Conservation (phyloP, 495 filamentous ascomycete genomes). For the Pseudevernia furfuracea region DNA sequence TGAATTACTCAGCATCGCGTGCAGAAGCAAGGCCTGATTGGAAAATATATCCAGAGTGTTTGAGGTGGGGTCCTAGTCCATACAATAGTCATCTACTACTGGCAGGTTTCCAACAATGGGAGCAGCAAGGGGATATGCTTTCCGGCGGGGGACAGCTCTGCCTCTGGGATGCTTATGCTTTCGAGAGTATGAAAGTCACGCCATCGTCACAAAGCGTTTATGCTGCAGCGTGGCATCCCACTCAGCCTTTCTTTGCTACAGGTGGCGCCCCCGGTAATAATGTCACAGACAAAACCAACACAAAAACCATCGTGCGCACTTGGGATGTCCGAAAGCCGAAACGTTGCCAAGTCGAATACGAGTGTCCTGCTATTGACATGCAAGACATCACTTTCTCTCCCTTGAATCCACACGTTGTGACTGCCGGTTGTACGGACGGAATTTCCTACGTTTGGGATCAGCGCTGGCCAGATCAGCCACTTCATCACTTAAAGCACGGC, state of each 20-base stretch:
- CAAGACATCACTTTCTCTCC: conserved; percentile 64
- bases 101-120: conserved; percentile 66
- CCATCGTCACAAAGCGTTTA: conserved; percentile 66
- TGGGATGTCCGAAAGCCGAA: conserved; percentile 38
- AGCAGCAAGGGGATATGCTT: conserved; percentile 36
- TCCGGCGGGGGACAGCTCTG: conserved; percentile 56
- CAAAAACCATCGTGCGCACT: conserved; percentile 43
- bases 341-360: conserved; percentile 36
- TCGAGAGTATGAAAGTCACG: conserved; percentile 37
- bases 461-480: conserved; percentile 44
- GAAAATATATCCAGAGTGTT: conserved; percentile 59
- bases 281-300: conserved; percentile 31
- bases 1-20: conserved; percentile 40
- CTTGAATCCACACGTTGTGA: conserved; percentile 51
- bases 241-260: conserved; percentile 47
- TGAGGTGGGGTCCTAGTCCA: conserved; percentile 59
- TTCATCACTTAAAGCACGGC: conserved; percentile 66
- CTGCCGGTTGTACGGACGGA: conserved; percentile 79
- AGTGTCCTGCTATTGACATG: conserved; percentile 77
- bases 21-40: conserved; percentile 41
- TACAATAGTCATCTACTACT: conserved; percentile 53
- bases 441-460: conserved; percentile 80
- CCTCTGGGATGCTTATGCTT: conserved; percentile 55
- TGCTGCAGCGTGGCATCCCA: conserved; percentile 71
- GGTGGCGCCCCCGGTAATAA: conserved; percentile 56